phyloP scores from a whole-genome alignment of 169 alveolate species.

The Fabrea salina region DNA sequence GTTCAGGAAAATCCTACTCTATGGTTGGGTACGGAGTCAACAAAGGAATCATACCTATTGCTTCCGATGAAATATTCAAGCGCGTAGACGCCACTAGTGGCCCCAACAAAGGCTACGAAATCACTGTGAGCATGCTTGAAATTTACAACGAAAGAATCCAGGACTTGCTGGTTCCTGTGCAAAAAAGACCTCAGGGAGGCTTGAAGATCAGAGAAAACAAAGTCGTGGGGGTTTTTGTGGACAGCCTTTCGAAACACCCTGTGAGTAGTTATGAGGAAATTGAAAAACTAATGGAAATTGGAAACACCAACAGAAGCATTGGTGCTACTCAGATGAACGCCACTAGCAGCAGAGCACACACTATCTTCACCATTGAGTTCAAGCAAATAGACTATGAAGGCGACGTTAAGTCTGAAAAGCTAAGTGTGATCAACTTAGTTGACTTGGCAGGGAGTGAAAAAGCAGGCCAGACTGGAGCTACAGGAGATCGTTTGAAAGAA shows the following conservation, averaged over 20 bases:
- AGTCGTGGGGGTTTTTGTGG: slow-evolving; percentile 80
- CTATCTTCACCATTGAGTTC: slow-evolving; percentile 87
- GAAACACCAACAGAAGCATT: slow-evolving; percentile 86
- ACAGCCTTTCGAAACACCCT: slow-evolving; percentile 77
- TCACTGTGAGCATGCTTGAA: slow-evolving; percentile 83
- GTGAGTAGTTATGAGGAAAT: slow-evolving; percentile 80
- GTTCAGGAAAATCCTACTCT: slow-evolving; percentile 91
- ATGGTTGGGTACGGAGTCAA: slow-evolving; percentile 95
- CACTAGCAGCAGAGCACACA: slow-evolving; percentile 89
- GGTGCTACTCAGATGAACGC: slow-evolving; percentile 92
- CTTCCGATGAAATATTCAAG: slow-evolving; percentile 88
- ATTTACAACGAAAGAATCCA: slow-evolving; percentile 92
- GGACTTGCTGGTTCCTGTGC: slow-evolving; percentile 81
- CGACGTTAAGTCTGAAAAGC: slow-evolving; percentile 67
- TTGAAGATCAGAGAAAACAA: slow-evolving; percentile 86
- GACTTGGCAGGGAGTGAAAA: slow-evolving; percentile 91
- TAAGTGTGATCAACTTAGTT: slow-evolving; percentile 82
- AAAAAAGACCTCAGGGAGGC: slow-evolving; percentile 81
- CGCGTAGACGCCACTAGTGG: slow-evolving; percentile 63
- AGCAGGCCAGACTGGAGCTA: slow-evolving; percentile 86
- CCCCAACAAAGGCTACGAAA: slow-evolving; percentile 57
- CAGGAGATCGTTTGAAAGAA: slow-evolving; percentile 90
- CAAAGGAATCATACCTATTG: slow-evolving; percentile 91
- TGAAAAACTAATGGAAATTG: slow-evolving; percentile 81
- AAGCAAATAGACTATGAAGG: slow-evolving; percentile 57